phyloP scores from a whole-genome alignment of 2,329 filamentous ascomycete genomes.

The Xylaria multiplex region DNA sequence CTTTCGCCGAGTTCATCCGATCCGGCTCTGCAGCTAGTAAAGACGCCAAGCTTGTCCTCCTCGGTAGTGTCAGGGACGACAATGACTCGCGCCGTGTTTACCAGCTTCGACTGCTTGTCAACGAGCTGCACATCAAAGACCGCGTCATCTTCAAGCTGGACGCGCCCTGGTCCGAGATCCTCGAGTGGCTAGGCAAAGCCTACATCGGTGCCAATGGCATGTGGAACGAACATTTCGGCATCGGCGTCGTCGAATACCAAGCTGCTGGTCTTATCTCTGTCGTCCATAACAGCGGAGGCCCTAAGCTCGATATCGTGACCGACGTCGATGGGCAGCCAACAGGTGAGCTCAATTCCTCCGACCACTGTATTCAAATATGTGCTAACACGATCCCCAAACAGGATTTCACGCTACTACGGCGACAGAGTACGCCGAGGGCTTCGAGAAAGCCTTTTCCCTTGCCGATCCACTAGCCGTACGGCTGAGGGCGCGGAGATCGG shows the following conservation, averaged over 20 bases:
- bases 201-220: constrained; percentile 95
- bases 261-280: constrained; percentile 92
- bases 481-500: constrained; percentile 77
- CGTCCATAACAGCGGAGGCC: constrained; percentile 92
- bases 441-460: constrained; percentile 78
- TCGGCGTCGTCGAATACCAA: constrained; percentile 97
- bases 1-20: constrained; percentile 81
- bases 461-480: constrained; percentile 80
- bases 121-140: constrained; percentile 86
- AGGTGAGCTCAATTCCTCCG: constrained; percentile 58
- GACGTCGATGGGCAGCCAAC: constrained; percentile 81
- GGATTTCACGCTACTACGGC: constrained; percentile 87
- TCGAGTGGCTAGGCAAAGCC: constrained; percentile 78
- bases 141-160: constrained; percentile 89
- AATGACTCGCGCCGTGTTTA: constrained; percentile 86
- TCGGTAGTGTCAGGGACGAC: constrained; percentile 91
- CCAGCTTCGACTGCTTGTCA: constrained; percentile 83
- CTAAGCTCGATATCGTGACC: constrained; percentile 91
- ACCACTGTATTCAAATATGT: not conserved
- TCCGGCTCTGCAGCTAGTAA: constrained; percentile 61
- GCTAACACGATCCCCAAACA: constrained; percentile 41
- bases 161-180: constrained; percentile 86
- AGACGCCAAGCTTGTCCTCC: constrained; percentile 77
- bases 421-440: constrained; percentile 82
- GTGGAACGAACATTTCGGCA: constrained; percentile 99